These are phyloP conservation scores for Hirsutella thompsonii DNA, from an alignment of 2,329 filamentous ascomycete species.

Conservation along the genomic window DNA sequence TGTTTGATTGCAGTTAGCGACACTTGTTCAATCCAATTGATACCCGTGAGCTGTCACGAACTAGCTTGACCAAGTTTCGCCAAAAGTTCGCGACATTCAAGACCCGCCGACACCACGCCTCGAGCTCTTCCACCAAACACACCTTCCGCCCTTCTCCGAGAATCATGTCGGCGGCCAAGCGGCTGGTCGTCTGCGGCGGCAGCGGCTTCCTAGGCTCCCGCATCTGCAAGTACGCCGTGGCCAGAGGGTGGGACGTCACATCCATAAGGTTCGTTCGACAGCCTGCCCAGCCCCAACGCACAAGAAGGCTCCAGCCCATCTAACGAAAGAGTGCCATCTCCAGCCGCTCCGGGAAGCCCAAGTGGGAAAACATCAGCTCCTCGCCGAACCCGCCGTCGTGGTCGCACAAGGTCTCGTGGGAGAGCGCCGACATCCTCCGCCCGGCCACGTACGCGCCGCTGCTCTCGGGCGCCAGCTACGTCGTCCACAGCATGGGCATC, in stretches of 20 bases:
- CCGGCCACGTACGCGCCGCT: conserved; percentile 68
- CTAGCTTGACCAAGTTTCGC: no score
- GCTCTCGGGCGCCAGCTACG: conserved; percentile 65
- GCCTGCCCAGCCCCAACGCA: no score
- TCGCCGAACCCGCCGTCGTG: conserved; percentile 60
- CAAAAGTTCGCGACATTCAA: not conserved
- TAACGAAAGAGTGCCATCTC: not conserved
- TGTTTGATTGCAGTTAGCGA: no score
- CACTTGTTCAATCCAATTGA: no score
- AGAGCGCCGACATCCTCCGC: conserved; percentile 74
- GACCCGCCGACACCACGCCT: not conserved
- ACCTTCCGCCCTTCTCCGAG: not conserved
- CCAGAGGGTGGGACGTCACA: conserved; percentile 80
- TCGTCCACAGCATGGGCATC: conserved; percentile 93
- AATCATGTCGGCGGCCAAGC: conserved; percentile 51
- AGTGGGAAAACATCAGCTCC: conserved; percentile 69
- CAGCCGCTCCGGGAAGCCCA: conserved; percentile 82
- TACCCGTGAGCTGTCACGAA: no score
- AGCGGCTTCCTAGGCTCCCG: conserved; percentile 82
- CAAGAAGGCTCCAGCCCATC: no score
- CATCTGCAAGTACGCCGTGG: conserved; percentile 82
- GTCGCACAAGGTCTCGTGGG: conserved; percentile 76
- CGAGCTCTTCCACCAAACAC: not conserved
- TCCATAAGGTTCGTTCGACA: conserved; percentile 80
- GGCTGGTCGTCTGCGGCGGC: conserved; percentile 81